Evolutionary conservation across 1,284 basidiomycete genomes (phyloP).

Genomic region (Testicularia cyperi): DNA sequence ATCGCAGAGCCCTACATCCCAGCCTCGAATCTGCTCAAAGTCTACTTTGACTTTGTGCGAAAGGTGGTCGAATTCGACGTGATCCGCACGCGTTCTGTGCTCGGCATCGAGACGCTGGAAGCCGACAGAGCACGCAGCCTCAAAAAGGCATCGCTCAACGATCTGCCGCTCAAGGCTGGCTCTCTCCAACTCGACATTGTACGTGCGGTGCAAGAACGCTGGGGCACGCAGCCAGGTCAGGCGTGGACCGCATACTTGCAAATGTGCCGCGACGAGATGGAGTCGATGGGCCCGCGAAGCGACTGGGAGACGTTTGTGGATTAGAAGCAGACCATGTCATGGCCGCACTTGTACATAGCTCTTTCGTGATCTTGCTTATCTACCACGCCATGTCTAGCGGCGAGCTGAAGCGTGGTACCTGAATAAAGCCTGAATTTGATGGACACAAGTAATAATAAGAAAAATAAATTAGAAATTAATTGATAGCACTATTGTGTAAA

Average conservation of each 20-base stretch:
- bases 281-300: constrained; percentile 23
- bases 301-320: constrained; percentile 38
- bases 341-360: not conserved
- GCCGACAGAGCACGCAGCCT: constrained; percentile 9
- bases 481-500: too few relatives aligned
- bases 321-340: too few relatives aligned
- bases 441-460: too few relatives aligned
- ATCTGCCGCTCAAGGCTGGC: constrained; percentile 17
- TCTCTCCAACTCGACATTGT: constrained; percentile 23
- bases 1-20: constrained; percentile 35
- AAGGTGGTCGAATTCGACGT: constrained; percentile 37
- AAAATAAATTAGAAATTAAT: too few relatives aligned
- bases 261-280: constrained; percentile 25
- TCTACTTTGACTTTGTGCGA: constrained; percentile 29
- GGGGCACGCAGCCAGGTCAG: constrained; percentile 4
- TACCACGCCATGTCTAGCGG: too few relatives aligned
- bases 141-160: constrained; percentile 6
- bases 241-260: constrained; percentile 29
- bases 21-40: constrained; percentile 26
- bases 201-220: constrained; percentile 17
- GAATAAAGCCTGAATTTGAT: too few relatives aligned
- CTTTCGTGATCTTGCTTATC: not conserved
- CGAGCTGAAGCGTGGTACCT: too few relatives aligned
- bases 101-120: constrained; percentile 13
- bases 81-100: constrained; percentile 13